Evolutionary conservation across 139 green algal species (phyloP).

Genomic region (Tetraselmis striata): DNA sequence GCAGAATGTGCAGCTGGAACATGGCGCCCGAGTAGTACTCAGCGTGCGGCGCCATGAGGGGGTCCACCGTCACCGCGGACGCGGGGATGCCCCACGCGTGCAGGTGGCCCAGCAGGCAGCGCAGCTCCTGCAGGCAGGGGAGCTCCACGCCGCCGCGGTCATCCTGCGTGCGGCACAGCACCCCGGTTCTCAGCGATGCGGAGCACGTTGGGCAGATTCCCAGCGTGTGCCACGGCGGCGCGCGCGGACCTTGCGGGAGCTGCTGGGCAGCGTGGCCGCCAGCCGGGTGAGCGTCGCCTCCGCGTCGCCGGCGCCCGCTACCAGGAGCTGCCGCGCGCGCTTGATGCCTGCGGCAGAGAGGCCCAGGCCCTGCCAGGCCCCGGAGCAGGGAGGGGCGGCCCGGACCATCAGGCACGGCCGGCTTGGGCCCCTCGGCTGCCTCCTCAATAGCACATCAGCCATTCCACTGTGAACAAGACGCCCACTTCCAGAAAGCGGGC

Average conservation of each 20-base stretch:
- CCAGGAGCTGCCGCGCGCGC: background rate
- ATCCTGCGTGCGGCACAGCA: background rate
- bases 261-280: background rate
- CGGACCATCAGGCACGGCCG: too few species aligned
- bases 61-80: conserved; percentile 55
- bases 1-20: conserved; percentile 20
- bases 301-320: background rate
- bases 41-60: conserved; percentile 59
- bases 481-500: too few species aligned
- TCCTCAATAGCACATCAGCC: too few species aligned
- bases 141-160: background rate
- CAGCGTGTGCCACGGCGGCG: too few species aligned
- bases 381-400: too few species aligned
- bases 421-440: too few species aligned
- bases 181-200: too few species aligned
- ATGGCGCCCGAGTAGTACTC: conserved; percentile 64
- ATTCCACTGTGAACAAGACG: too few species aligned
- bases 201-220: too few species aligned
- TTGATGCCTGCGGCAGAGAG: background rate
- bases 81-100: conserved; percentile 45
- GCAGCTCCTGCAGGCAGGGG: conserved; percentile 29
- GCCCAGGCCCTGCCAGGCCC: background rate
- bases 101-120: conserved; percentile 31
- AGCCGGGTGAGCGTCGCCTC: background rate
- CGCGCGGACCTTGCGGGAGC: background rate